Evolutionary conservation across 108 stramenopile genomes (phyloP), one percentile per base, ranked within the genome.

Genomic region (Mayamaea pseudoterrestris): DNA sequence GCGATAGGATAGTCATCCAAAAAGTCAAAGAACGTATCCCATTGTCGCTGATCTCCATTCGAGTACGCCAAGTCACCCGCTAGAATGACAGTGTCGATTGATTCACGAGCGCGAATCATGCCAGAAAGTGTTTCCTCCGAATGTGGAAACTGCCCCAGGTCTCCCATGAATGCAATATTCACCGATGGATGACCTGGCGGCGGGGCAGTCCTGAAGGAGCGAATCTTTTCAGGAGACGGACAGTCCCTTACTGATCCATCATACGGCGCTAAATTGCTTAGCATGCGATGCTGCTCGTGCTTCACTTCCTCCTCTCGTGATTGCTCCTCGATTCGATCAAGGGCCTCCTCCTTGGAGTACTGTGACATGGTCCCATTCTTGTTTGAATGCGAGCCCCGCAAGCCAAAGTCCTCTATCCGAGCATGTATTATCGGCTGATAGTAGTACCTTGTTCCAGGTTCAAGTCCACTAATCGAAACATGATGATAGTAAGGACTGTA

Each of bases 21-120:
- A 57, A 89, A 71, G 48, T 83, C 75, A 54, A 83, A 76, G 54
- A 78, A 93, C 21, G 71, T 82, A 49, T 93, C 90, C 90, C 90
- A 93, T 27, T 60, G 58, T 2, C 49, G 50, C 56, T 78, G 78
- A 50, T 82, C 76, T 9, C 51, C 55, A 30, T 73, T 67, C 11
- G 85, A 63, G 49, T 93, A 93, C 39, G 78, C 64, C 42, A 93
- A 60, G 46, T 93, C 90, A 5, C 90, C 90, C 5, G 76, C 82
- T 47, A 79, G 50, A 25, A 82, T 28, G 31, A 75, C 68, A 30
- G 73, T 71, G 35, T 66, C 58, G 30, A 73, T 65, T 0, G 51
- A 55, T 30, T 60, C 44, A 27, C 13, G 35, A 20, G 42, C 23
- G 1, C 34, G 53, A n/a, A 30, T 25, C 53, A 75, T 45, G 47